Evolutionary conservation across 805 yeast genomes (phyloP).

Genomic region (Lachancea waltii): DNA sequence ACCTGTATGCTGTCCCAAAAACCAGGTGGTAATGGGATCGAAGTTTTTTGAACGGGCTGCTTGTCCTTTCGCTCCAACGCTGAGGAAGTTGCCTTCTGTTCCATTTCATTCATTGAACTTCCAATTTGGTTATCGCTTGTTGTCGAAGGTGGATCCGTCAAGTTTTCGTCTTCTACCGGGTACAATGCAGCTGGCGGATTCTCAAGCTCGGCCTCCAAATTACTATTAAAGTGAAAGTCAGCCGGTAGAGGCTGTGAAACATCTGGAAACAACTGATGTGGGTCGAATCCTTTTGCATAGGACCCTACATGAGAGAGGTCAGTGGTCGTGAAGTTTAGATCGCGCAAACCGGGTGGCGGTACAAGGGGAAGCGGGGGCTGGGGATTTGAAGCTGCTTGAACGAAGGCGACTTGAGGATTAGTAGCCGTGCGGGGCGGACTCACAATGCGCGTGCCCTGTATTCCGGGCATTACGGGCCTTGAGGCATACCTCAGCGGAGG

Average conservation of each 20-base stretch:
- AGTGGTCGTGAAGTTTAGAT: constrained; percentile 5
- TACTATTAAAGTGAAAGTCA: constrained; percentile 5
- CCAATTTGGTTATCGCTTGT: background rate
- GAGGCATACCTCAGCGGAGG: background rate
- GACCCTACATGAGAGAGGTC: background rate
- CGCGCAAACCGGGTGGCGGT: constrained; percentile 1
- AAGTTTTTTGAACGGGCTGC: constrained; percentile 1
- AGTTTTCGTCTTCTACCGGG: background rate
- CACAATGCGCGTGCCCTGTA: background rate
- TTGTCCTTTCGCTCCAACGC: background rate
- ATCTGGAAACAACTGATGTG: constrained; percentile 7
- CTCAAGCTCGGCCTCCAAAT: background rate
- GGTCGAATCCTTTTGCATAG: constrained; percentile 1
- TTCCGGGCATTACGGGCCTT: background rate
- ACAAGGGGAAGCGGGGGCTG: background rate
- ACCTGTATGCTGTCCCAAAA: constrained; percentile 10
- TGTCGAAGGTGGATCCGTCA: background rate
- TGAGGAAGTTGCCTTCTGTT: background rate
- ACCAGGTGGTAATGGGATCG: constrained; percentile 9
- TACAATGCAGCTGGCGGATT: background rate
- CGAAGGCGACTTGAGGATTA: background rate
- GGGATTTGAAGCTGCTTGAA: background rate
- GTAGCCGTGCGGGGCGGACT: background rate
- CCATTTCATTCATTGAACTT: background rate
- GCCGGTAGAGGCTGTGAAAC: constrained; percentile 8